Evolutionary conservation across 2,329 filamentous ascomycete species (phyloP).

Genomic region (Xylaria sp.): DNA sequence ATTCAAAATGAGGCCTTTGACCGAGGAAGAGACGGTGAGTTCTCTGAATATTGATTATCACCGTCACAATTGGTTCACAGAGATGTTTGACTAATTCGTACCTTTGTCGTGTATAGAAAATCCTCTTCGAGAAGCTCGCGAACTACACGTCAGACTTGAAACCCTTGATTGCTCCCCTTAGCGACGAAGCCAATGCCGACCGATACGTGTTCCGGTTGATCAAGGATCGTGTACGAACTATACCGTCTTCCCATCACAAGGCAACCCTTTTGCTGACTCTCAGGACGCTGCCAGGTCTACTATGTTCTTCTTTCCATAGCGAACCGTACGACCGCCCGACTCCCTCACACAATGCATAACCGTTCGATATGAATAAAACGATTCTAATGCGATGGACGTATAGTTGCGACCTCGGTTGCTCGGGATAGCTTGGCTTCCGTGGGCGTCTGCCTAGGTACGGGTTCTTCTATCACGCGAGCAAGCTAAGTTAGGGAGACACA

Average conservation of each 20-base stretch:
- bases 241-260: too few relatives aligned
- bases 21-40: slow-evolving; percentile 55
- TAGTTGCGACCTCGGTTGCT: slow-evolving; percentile 73
- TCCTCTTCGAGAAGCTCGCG: slow-evolving; percentile 86
- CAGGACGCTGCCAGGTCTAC: slow-evolving; percentile 54
- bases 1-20: slow-evolving; percentile 42
- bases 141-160: slow-evolving; percentile 87
- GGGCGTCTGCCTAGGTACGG: slow-evolving; percentile 71
- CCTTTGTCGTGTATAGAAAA: slow-evolving; percentile 47
- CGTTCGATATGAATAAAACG: background rate
- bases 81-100: background rate
- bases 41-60: background rate
- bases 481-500: background rate
- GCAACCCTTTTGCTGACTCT: slow-evolving; percentile 1
- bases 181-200: slow-evolving; percentile 62
- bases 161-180: slow-evolving; percentile 70
- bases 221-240: slow-evolving; percentile 46
- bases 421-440: slow-evolving; percentile 77
- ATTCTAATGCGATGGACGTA: slow-evolving; percentile 1
- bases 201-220: slow-evolving; percentile 83
- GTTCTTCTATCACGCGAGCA: slow-evolving; percentile 8
- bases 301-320: slow-evolving; percentile 86
- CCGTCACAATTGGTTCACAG: background rate
- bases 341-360: background rate
- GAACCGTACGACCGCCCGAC: slow-evolving; percentile 45